Evolutionary conservation across 2,329 filamentous ascomycete genomes (phyloP), one percentile per base, ranked within the genome.

Genomic region (Trichoderma sp.): DNA sequence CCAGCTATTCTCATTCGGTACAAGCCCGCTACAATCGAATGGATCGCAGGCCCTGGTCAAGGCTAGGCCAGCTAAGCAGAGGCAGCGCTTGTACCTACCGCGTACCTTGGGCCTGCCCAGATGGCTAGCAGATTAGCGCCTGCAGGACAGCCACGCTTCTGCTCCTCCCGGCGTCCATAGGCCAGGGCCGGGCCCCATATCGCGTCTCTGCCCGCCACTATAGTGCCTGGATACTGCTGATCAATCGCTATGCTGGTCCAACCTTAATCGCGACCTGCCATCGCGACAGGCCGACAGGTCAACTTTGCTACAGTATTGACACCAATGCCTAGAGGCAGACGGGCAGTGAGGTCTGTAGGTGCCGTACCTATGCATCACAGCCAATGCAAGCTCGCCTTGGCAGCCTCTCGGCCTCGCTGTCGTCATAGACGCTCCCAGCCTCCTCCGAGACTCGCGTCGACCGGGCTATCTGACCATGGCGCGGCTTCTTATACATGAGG

Each of bases 111-210:
- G 32, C 2, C 32, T 37, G 28, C 46, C 21, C 21, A 26, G 26
- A 24, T 56, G 46, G 51, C 52, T 56, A 46, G 34, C n/a, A 56
- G 60, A 65, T 56, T 65, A 65, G 61, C 61, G 61, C 61, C 61
- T 65, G 61, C 61, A 65, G 61, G 61, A 65, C 61, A 65, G 61
- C 61, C 61, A 65, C 61, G 51, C 61, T 65, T 65, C 39, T 49
- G 39, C 55, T 37, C 32, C 59, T 34, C 59, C 59, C 43, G 39
- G 59, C 39, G 13, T 60, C 61, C 16, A 65, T 65, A 65, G 61
- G 61, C 61, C 52, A 65, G 61, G 61, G 61, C 52, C 24, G 26
- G 39, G 37, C 61, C 61, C 61, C 61, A 56, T 65, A 32, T 16
- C 34, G 51, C 59, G 59, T 63, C 32, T 52, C 39, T 52, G 59